Evolutionary conservation across 176 grass and related monocot genomes (phyloP), one percentile per base, ranked within the genome.

Genomic region (Puccinellia tenuiflora): DNA sequence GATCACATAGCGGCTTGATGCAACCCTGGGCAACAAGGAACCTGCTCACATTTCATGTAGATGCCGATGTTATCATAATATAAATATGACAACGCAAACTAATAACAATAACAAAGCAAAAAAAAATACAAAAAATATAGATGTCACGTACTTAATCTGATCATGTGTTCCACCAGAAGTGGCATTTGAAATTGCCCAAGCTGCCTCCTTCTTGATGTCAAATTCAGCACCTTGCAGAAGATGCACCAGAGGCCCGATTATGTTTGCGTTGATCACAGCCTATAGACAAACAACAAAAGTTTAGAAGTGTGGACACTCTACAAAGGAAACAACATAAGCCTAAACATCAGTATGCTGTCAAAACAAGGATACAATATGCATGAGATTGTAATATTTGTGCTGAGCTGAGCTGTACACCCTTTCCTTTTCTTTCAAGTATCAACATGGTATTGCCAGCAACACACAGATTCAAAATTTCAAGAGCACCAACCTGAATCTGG

Each of bases 1-100:
- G 90, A 78, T 97, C 95, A 76, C 95, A 97, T 21, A 94, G 84
- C 14, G 95, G 95, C 79, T 97, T 97, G 77, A 97, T 97, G 56
- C 92, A 94, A 39, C 95, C 95, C 90, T 97, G 90, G 30, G 47
- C 73, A 78, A 97, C 95, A 63, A 97, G 81, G 76, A 84, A 94
- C 79, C 95, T 97, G 79, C 22, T 42, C 46, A 75, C 11, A 55
- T 51, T 86, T 51, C 17, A 38, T 55, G 54, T 0, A 78, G 14
- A 78, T 45, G 21, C 0, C 16, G 86, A 73, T 18, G 22, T 15
- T 57, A 51, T 81, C 18, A 81, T 18, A 35, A 16, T 51, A 64
- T 7, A 5, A n/a, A 83, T 55, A 59, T 31, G 21, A 26, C 33
- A 46, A 54, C 6, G 1, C 3, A 28, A 8, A 73, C 31, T 24